Base-by-base conservation (phyloP, 441 rosid species). In the Syzygium malaccense region DNA sequence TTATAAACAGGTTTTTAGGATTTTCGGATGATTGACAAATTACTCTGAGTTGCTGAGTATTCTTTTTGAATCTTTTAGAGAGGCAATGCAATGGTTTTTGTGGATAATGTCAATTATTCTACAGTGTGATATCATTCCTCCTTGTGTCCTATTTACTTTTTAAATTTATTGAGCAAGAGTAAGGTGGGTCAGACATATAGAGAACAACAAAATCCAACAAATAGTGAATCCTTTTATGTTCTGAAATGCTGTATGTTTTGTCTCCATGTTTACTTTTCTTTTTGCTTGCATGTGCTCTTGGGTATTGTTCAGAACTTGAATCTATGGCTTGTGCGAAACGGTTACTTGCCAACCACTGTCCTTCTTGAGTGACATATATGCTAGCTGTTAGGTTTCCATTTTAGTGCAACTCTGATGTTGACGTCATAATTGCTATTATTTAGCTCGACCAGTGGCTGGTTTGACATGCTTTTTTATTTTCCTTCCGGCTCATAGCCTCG, bases 11-110 rank as follows among this genome's bases (percentile, higher is more conserved):
- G 89, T 94, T 95, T 88, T 94, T 96, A 3, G 98, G 98, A 32
- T 95, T 95, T 88, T 96, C 95, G 23, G 98, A 95, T 85, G 99
- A 96, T 75, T 97, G 93, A 92, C 68, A 87, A 89, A 19, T 71
- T 37, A 71, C 80, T 37, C 49, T 11, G 26, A 71, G 49, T 71
- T 19, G 49, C 28, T 19, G 51, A 23, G 51, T 49, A 54, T 60
- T 87, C 71, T 23, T 45, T 60, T 79, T 55, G 88, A 49, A 48
- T 55, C 85, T 57, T 89, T 86, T 64, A 45, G 45, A 32, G 53
- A 68, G 79, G 79, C 51, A 37, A 20, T n/a, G 30, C 51, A 23
- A 75, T 23, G n/a, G 51, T 75, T 41, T 41, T 41, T 41, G 51
- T 75, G 51, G n/a, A 75, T 75, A 3, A 20, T 75, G n/a, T 75